phyloP scores from a whole-genome alignment of 2,329 filamentous ascomycete genomes.

The Neophaeococcomyces aloes region DNA sequence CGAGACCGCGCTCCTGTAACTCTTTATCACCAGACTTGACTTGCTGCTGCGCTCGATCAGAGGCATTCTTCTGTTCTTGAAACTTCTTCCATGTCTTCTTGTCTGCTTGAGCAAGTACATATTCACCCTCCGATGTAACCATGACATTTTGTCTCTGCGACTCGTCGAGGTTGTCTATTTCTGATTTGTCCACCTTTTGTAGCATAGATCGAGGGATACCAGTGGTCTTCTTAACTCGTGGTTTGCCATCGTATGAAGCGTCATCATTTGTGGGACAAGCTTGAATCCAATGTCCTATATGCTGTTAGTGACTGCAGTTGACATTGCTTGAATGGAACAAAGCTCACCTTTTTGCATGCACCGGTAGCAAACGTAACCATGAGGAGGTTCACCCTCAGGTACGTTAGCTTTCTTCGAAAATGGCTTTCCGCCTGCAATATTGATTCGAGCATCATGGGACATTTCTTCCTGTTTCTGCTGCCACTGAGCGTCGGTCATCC shows the following conservation, averaged over 20 bases:
- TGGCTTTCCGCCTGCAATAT: slow-evolving; percentile 29
- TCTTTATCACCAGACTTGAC: slow-evolving; percentile 71
- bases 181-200: slow-evolving; percentile 86
- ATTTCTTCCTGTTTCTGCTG: slow-evolving; percentile 86
- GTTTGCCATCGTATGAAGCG: slow-evolving; percentile 85
- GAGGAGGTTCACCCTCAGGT: slow-evolving; percentile 84
- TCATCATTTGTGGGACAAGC: slow-evolving; percentile 97
- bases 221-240: slow-evolving; percentile 88
- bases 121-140: slow-evolving; percentile 95
- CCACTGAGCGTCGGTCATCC: slow-evolving; percentile 84
- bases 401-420: slow-evolving; percentile 48
- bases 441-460: slow-evolving; percentile 48
- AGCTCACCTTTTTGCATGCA: slow-evolving; percentile 73
- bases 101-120: slow-evolving; percentile 91
- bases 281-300: slow-evolving; percentile 86
- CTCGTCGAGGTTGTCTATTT: slow-evolving; percentile 49
- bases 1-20: slow-evolving; percentile 74
- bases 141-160: slow-evolving; percentile 80
- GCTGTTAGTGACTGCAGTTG: slow-evolving; percentile 23
- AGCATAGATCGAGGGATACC: slow-evolving; percentile 93
- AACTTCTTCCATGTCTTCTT: slow-evolving; percentile 95
- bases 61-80: slow-evolving; percentile 80
- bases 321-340: neutral
- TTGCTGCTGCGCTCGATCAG: slow-evolving; percentile 69
- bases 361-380: slow-evolving; percentile 90